phyloP scores from a whole-genome alignment of 495 filamentous ascomycete species.

The Aspergillus baeticus region DNA sequence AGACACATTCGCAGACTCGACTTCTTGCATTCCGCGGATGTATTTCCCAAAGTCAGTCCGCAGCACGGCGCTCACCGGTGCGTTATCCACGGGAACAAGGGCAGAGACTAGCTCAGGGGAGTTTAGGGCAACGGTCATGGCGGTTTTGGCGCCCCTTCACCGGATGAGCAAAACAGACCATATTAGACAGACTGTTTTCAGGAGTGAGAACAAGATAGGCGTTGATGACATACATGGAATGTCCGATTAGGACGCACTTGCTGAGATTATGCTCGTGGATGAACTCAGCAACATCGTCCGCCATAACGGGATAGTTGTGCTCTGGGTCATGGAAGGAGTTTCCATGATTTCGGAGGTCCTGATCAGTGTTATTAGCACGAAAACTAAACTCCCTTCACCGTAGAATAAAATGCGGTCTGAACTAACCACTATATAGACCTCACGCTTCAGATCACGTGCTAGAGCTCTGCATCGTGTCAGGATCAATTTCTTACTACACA shows the following conservation, averaged over 20 bases:
- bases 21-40: constrained; percentile 77
- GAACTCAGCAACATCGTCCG: constrained; percentile 82
- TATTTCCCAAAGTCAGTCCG: constrained; percentile 76
- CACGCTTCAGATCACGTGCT: constrained; percentile 75
- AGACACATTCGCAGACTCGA: constrained; percentile 60
- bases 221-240: constrained; percentile 75
- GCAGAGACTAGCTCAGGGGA: constrained; percentile 61
- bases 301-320: constrained; percentile 85
- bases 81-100: constrained; percentile 88
- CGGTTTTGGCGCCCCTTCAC: constrained; percentile 85
- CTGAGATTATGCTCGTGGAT: constrained; percentile 70
- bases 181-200: not conserved
- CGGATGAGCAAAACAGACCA: not conserved
- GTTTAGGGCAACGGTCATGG: constrained; percentile 81
- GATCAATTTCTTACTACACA: constrained; percentile 14
- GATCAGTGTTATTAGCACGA: not conserved
- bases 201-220: not conserved
- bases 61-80: constrained; percentile 76
- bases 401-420: not conserved
- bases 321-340: constrained; percentile 73
- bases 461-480: constrained; percentile 57
- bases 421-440: constrained; percentile 80
- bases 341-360: constrained; percentile 96
- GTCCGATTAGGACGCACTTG: constrained; percentile 77
- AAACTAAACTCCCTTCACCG: not conserved